These are phyloP conservation scores for Yarrowia sp. DNA, from an alignment of 805 yeast species.

Conservation along the genomic window DNA sequence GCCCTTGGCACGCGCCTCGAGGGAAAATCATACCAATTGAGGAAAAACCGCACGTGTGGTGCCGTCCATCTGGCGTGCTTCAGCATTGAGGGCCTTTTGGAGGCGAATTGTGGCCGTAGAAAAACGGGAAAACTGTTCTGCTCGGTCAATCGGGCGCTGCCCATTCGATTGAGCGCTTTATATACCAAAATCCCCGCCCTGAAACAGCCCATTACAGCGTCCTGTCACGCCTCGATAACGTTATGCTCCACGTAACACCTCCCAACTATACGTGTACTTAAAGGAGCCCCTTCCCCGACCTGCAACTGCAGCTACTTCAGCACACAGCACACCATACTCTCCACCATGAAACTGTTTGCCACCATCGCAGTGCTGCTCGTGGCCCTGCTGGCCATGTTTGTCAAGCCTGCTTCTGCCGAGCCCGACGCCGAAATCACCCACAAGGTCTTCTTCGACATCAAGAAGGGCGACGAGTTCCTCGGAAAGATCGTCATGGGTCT, in stretches of 20 bases:
- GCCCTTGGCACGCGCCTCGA: too few relatives aligned
- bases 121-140: too few relatives aligned
- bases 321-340: background rate
- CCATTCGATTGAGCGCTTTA: too few relatives aligned
- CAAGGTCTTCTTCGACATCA: constrained; percentile 81
- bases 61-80: too few relatives aligned
- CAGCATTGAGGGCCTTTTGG: too few relatives aligned
- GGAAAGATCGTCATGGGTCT: constrained; percentile 87
- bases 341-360: constrained; percentile 34
- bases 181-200: too few relatives aligned
- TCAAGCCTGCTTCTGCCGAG: constrained; percentile 27
- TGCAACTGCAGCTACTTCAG: background rate
- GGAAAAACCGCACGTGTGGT: too few relatives aligned
- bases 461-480: constrained; percentile 70
- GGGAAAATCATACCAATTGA: too few relatives aligned
- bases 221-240: too few relatives aligned
- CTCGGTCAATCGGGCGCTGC: too few relatives aligned
- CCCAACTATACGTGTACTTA: background rate
- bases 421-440: constrained; percentile 56
- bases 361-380: constrained; percentile 31
- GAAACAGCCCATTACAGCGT: too few relatives aligned
- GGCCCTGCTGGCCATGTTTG: constrained; percentile 25
- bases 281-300: background rate
- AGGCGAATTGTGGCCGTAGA: too few relatives aligned
- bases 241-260: background rate